phyloP scores from a whole-genome alignment of 2,329 filamentous ascomycete species.

The Pseudogymnoascus sp. region DNA sequence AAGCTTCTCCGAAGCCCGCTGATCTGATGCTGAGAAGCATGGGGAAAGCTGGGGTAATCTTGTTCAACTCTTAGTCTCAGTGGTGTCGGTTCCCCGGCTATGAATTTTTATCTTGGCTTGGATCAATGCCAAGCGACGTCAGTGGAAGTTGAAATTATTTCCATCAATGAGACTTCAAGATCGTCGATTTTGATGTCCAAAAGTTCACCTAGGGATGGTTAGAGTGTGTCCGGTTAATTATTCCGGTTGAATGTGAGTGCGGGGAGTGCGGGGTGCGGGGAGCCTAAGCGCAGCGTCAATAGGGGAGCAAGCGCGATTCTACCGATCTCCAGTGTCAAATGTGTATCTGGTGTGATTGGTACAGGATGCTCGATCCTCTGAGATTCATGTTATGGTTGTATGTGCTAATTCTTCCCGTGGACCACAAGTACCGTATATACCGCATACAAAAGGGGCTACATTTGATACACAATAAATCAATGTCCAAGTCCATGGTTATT shows the following conservation, averaged over 20 bases:
- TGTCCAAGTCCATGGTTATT: not conserved
- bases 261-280: not conserved
- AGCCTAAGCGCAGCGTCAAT: not conserved
- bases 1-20: not conserved
- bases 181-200: not conserved
- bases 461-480: not conserved
- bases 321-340: not conserved
- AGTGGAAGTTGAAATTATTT: not conserved
- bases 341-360: not conserved
- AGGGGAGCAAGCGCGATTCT: not conserved
- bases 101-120: not conserved
- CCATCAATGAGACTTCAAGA: not conserved
- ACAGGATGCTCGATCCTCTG: not conserved
- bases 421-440: not conserved
- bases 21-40: not conserved
- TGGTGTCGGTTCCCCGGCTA: not conserved
- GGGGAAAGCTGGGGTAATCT: not conserved
- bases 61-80: not conserved
- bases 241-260: not conserved
- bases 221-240: not conserved
- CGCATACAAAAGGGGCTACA: not conserved
- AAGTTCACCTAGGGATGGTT: not conserved
- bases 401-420: not conserved
- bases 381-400: not conserved
- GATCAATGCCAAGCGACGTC: not conserved